A percentile compares a stretch with the other conserved stretches of the same genome.
Conservation (phyloP, 805 yeast genomes). For the Grigorovia humatica region DNA sequence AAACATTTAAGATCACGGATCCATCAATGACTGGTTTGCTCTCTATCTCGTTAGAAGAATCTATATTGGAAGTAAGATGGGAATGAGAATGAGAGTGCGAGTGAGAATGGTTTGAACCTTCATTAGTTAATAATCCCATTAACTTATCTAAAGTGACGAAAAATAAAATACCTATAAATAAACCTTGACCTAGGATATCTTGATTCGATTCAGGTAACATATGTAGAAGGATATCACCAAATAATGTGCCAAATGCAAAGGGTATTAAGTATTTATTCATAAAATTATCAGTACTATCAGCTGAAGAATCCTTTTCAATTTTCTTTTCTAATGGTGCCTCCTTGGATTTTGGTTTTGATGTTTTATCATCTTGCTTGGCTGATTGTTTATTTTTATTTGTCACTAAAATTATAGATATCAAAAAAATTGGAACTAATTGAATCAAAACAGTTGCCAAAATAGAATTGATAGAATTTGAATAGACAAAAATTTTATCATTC, state of each 20-base stretch:
- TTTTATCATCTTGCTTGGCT: background rate
- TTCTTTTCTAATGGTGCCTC: background rate
- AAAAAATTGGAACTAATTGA: conserved; percentile 53
- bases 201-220: conserved; percentile 48
- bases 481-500: conserved; percentile 12
- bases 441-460: conserved; percentile 53
- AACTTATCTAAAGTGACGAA: conserved; percentile 56
- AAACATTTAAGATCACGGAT: conserved; percentile 54
- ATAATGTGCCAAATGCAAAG: conserved; percentile 66
- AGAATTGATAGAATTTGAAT: conserved; percentile 47
- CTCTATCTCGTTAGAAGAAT: conserved; percentile 16
- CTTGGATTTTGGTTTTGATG: background rate
- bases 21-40: conserved; percentile 23
- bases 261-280: conserved; percentile 37
- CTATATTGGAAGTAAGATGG: conserved; percentile 20
- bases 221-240: conserved; percentile 69
- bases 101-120: conserved; percentile 15
- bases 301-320: background rate
- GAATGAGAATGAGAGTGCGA: conserved; percentile 39
- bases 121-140: conserved; percentile 35
- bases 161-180: conserved; percentile 49
- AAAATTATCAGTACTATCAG: background rate
- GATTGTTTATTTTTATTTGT: background rate
- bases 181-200: conserved; percentile 39
- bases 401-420: conserved; percentile 36